phyloP scores from a whole-genome alignment of 2,329 filamentous ascomycete species.

The Cordyceps sp. region DNA sequence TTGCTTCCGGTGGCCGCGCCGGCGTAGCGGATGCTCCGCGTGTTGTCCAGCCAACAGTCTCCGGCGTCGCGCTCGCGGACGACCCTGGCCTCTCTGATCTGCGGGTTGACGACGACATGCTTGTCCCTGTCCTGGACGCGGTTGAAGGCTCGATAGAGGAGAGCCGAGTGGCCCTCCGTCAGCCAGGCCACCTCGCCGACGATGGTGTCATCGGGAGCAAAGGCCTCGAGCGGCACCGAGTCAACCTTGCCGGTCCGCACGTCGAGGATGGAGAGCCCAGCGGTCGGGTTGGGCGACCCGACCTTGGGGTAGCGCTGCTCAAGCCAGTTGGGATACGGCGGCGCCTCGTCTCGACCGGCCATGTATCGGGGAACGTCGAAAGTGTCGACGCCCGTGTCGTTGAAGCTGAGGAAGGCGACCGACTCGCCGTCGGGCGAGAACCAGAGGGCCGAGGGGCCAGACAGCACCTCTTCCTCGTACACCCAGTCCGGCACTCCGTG shows the following conservation, averaged over 20 bases:
- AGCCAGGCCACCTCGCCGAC: conserved; percentile 92
- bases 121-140: conserved; percentile 84
- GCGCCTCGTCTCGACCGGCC: conserved; percentile 65
- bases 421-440: conserved; percentile 86
- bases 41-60: conserved; percentile 89
- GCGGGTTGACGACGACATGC: conserved; percentile 71
- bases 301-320: conserved; percentile 97
- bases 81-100: conserved; percentile 54
- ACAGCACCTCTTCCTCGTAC: conserved; percentile 56
- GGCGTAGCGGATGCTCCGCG: conserved; percentile 70
- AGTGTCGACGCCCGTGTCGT: conserved; percentile 81
- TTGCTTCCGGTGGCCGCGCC: conserved; percentile 67
- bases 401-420: conserved; percentile 80
- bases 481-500: conserved; percentile 98
- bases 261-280: conserved; percentile 81
- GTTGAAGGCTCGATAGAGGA: conserved; percentile 84
- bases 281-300: conserved; percentile 80
- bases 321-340: conserved; percentile 83
- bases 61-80: conserved; percentile 67
- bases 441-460: conserved; percentile 73
- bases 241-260: conserved; percentile 18
- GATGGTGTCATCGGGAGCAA: conserved; percentile 64
- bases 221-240: conserved; percentile 35
- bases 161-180: conserved; percentile 57
- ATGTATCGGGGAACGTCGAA: conserved; percentile 91